Conservation (phyloP, 202 grass and related monocot species). For the Eragrostis tef region DNA sequence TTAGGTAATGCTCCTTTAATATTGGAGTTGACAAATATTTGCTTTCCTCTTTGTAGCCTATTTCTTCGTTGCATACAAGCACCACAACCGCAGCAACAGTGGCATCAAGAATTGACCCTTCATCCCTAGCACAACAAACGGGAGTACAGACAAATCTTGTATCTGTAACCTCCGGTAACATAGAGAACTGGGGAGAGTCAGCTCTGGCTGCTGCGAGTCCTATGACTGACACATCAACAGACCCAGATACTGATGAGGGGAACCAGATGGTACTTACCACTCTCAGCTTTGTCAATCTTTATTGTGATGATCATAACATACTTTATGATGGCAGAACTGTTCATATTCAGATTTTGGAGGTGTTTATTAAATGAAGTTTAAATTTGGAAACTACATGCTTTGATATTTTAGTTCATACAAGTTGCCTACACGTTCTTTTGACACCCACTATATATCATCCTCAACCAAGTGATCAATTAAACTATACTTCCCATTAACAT, state of each 20-base stretch:
- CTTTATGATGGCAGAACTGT: slow-evolving; percentile 27
- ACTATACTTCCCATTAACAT: slow-evolving; percentile 11
- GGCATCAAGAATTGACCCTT: slow-evolving; percentile 42
- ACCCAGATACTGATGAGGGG: slow-evolving; percentile 70
- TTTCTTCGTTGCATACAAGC: slow-evolving; percentile 50
- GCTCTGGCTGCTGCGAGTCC: slow-evolving; percentile 69
- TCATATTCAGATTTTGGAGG: slow-evolving; percentile 16
- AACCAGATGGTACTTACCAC: slow-evolving; percentile 59
- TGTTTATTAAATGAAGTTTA: slow-evolving; percentile 8
- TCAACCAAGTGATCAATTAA: background rate
- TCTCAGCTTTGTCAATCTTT: slow-evolving; percentile 27
- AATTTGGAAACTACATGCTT: slow-evolving; percentile 15
- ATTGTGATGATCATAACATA: slow-evolving; percentile 13
- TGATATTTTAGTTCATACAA: slow-evolving; percentile 23
- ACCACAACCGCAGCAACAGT: slow-evolving; percentile 32
- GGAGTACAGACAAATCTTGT: slow-evolving; percentile 56
- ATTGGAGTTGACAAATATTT: slow-evolving; percentile 38
- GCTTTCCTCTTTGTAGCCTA: slow-evolving; percentile 49
- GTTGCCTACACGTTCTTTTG: background rate
- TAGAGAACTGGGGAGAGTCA: slow-evolving; percentile 77
- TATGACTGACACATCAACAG: slow-evolving; percentile 77
- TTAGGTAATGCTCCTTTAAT: slow-evolving; percentile 36
- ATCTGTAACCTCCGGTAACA: slow-evolving; percentile 57
- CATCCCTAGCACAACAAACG: slow-evolving; percentile 50
- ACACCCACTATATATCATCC: background rate